Percentiles rank a stretch among this genome's conserved stretches.
phyloP scores from a whole-genome alignment of 768 basidiomycete species.

The Boletus sp. region DNA sequence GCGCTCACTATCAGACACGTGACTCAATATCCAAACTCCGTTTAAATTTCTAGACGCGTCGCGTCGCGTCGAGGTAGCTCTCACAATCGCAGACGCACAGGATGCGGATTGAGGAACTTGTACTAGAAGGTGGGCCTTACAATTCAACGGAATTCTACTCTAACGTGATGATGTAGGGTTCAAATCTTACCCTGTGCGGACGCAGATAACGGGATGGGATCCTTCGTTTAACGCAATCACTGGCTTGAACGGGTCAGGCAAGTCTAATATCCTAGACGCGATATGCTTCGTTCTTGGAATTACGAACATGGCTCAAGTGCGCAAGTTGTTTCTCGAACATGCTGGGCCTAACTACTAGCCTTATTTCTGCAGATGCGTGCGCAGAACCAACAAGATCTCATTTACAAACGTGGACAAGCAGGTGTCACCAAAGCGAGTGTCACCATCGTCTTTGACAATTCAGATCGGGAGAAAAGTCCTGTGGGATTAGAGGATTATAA shows the following conservation, averaged over 20 bases:
- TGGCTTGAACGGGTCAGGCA: constrained; percentile 92
- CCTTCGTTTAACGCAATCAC: constrained; percentile 98
- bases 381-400: constrained; percentile 93
- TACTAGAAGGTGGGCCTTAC: constrained; percentile 70
- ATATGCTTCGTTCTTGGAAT: constrained; percentile 99
- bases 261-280: constrained; percentile 98
- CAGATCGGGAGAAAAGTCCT: constrained; percentile 81
- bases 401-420: constrained; percentile 98
- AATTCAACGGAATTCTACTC: background rate
- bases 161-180: constrained; percentile 57
- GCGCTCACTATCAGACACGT: constrained; percentile 12
- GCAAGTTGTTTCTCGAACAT: constrained; percentile 14
- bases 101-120: constrained; percentile 95
- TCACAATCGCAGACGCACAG: constrained; percentile 17
- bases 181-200: constrained; percentile 96
- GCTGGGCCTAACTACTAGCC: background rate
- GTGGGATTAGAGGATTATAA: constrained; percentile 74
- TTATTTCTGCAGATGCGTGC: constrained; percentile 74
- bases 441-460: constrained; percentile 98
- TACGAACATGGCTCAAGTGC: constrained; percentile 91
- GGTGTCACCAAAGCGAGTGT: constrained; percentile 97
- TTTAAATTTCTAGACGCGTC: constrained; percentile 26
- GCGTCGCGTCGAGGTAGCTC: constrained; percentile 26
- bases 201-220: constrained; percentile 96
- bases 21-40: constrained; percentile 24